Conservation (phyloP, 306 rosid species). For the Vicia faba region DNA sequence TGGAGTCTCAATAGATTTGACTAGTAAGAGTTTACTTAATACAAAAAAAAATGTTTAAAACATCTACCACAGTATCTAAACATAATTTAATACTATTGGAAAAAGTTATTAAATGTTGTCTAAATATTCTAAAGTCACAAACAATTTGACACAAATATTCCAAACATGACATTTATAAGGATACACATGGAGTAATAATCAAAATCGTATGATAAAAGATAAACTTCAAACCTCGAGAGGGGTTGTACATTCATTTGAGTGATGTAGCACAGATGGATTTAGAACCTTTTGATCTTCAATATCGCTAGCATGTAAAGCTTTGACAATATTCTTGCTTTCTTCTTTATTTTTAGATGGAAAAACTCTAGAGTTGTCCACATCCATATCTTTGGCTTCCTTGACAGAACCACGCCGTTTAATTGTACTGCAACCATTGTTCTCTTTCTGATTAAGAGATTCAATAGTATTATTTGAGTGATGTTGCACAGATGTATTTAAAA, state of each 20-base stretch:
- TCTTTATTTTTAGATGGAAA: constrained; percentile 37
- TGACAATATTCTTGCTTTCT: constrained; percentile 33
- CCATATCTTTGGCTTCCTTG: constrained; percentile 35
- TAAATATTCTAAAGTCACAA: no score
- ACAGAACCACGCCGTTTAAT: constrained; percentile 21
- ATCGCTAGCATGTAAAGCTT: constrained; percentile 37
- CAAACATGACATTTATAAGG: no score
- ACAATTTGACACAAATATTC: no score
- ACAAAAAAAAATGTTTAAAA: not conserved
- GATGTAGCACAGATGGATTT: constrained; percentile 32
- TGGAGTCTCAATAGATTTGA: not conserved
- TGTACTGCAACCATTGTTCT: constrained; percentile 30
- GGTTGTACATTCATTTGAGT: constrained; percentile 41
- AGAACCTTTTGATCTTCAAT: constrained; percentile 35
- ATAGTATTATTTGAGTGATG: constrained; percentile 2
- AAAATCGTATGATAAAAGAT: constrained; percentile 29
- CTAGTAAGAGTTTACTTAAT: not conserved
- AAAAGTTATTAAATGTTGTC: no score
- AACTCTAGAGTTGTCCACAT: constrained; percentile 40
- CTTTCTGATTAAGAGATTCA: constrained; percentile 42
- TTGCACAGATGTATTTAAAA: no score
- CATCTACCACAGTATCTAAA: not conserved
- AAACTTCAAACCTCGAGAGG: constrained; percentile 42
- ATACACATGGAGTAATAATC: not conserved
- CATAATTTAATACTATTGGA: not conserved